These are phyloP conservation scores for Nakaseomyces nivariensis DNA, from an alignment of 1,139 yeast species.

Conservation along the genomic window DNA sequence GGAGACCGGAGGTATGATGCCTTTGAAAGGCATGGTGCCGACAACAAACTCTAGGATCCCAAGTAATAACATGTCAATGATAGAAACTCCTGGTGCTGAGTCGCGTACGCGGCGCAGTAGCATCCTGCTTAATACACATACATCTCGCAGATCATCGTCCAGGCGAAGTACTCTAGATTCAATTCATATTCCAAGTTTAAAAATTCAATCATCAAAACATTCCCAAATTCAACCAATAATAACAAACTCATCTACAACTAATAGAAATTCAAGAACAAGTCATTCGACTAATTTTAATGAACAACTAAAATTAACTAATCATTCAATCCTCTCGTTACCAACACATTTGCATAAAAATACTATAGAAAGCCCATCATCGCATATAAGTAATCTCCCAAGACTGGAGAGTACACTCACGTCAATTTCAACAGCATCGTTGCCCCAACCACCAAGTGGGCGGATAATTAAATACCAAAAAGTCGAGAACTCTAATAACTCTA, in stretches of 20 bases:
- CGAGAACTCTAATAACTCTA: neutral
- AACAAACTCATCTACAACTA: neutral
- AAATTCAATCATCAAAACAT: constrained; percentile 26
- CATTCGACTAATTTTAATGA: constrained; percentile 2
- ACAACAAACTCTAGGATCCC: neutral
- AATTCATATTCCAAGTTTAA: constrained; percentile 15
- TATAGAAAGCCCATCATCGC: neutral
- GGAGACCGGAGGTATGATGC: neutral
- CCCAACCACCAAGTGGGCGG: constrained; percentile 5
- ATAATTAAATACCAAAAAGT: neutral
- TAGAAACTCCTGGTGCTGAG: neutral
- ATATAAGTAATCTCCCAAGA: neutral
- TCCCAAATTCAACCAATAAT: constrained; percentile 23
- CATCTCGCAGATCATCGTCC: constrained; percentile 13
- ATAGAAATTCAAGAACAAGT: constrained; percentile 5
- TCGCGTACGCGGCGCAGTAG: constrained; percentile 1
- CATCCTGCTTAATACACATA: constrained; percentile 15
- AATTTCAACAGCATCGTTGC: constrained; percentile 11
- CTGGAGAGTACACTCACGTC: constrained; percentile 6
- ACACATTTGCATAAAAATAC: constrained; percentile 2
- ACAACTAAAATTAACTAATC: constrained; percentile 2
- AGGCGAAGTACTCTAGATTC: constrained; percentile 14
- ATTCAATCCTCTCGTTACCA: constrained; percentile 14
- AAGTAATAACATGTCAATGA: neutral
- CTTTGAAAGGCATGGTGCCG: neutral